Base-by-base conservation (phyloP, 257 asterid genomes). In the Handroanthus guayacan region DNA sequence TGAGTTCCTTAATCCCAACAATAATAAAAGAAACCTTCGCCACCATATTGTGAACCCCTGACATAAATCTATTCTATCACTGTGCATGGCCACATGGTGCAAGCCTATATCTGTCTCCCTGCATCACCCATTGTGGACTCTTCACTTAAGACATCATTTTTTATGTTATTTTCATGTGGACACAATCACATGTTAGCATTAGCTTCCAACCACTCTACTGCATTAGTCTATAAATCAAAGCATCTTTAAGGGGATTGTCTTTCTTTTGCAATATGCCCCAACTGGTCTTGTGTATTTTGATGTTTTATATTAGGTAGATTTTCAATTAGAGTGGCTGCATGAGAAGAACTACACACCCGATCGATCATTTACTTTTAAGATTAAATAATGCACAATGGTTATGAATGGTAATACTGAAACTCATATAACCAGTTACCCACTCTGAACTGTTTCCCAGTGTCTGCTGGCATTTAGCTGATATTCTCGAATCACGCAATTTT, bases 21-120 rank as follows among this genome's bases (percentile, higher is more conserved):
- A 37, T 12, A 36, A 56, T 56, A 37, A 62, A 5, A 34, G 67
- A 62, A 34, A 13, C 5, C 67, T 62, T 37, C 67, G 37, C 67
- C 67, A 36, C 9, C 67, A 62, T 62, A 14, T 12, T 38, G n/a
- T 63, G 69, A 8, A n/a, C 69, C 64, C 64, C n/a, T 39, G 7
- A 63, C 9, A 16, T 63, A 51, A n/a, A 63, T 63, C 69, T 39
- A 14, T n/a, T 60, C 51, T 7, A 37, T 14, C 51, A 37, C 9
- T 34, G 48, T n/a, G 50, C 34, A 38, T 58, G 10, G 7, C 34
- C 47, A 39, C 71, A 65, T 17, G 38, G 20, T 39, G 38, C 36
- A 65, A 39, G 1, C 34, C 60, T 54, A 54, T 17, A 56, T 18
- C 62, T 36, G 18, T 17, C 62, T 36, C 25, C 47, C 47, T 48